Evolutionary conservation across 108 stramenopile species (phyloP).

Genomic region (Schizochytrium sp.): DNA sequence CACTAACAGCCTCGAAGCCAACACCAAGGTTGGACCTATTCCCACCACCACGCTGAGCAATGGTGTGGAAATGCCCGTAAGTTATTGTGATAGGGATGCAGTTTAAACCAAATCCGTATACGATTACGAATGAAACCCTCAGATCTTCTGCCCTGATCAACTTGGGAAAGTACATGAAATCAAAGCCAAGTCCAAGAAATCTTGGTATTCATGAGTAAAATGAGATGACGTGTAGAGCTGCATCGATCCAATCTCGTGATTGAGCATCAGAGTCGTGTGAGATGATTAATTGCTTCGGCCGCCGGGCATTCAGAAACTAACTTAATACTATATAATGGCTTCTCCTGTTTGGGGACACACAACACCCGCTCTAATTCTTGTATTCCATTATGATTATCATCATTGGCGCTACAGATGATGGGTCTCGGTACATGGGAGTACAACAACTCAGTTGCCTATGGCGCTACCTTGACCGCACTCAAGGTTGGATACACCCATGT

Average conservation of each 20-base stretch:
- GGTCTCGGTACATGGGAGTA: conserved; percentile 59
- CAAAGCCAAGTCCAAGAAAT: too few relatives aligned
- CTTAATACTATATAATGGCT: neutral
- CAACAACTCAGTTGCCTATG: conserved; percentile 40
- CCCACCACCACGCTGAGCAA: neutral
- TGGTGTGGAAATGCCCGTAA: conserved; percentile 34
- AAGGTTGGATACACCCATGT: conserved; percentile 85
- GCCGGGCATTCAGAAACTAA: neutral
- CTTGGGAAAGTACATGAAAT: too few relatives aligned
- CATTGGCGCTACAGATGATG: neutral
- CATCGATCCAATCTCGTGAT: too few relatives aligned
- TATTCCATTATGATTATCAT: too few relatives aligned
- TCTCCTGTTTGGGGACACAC: neutral
- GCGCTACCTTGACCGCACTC: neutral
- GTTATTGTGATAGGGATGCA: neutral
- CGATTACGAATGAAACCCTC: neutral
- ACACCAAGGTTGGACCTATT: conserved; percentile 3
- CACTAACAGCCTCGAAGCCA: too few relatives aligned
- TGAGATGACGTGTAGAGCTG: too few relatives aligned
- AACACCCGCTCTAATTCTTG: too few relatives aligned
- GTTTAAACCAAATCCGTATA: neutral
- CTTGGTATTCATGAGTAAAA: too few relatives aligned
- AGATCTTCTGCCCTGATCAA: too few relatives aligned
- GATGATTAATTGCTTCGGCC: too few relatives aligned
- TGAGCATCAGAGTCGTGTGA: too few relatives aligned